These are phyloP conservation scores for Rhynchospora tenuis DNA, from an alignment of 176 grass and related monocot genomes.

Conservation along the genomic window DNA sequence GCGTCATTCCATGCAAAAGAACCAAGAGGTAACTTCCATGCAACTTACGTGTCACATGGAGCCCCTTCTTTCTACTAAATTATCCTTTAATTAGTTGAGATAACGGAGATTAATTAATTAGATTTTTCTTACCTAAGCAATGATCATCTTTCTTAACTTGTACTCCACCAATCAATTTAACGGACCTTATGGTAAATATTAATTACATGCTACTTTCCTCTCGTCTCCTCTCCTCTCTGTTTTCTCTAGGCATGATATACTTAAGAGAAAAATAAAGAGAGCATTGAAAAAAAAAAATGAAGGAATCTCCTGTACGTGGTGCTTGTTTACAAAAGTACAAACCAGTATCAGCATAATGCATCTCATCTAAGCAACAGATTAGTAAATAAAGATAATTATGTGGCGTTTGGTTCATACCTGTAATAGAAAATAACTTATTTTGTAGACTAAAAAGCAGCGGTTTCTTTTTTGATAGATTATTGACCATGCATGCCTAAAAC, in stretches of 20 bases:
- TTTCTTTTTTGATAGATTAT: not conserved
- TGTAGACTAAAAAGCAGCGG: not conserved
- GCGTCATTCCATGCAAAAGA: not conserved
- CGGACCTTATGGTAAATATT: not conserved
- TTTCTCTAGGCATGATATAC: not conserved
- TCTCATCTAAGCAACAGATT: too few species aligned
- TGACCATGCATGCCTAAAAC: too few species aligned
- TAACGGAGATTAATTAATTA: slow-evolving; percentile 10
- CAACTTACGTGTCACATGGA: slow-evolving; percentile 11
- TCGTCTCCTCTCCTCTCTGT: not conserved
- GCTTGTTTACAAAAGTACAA: too few species aligned
- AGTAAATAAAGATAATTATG: too few species aligned
- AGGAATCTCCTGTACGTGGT: not conserved
- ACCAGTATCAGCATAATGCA: too few species aligned
- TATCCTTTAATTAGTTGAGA: slow-evolving; percentile 1
- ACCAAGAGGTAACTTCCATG: slow-evolving; percentile 14
- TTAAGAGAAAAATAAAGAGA: not conserved
- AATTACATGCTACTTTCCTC: not conserved
- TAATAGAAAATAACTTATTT: not conserved
- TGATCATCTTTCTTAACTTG: slow-evolving; percentile 1
- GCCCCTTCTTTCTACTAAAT: not conserved
- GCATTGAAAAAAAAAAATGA: not conserved
- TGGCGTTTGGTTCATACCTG: not conserved
- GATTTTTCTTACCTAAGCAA: slow-evolving; percentile 15
- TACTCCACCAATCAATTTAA: slow-evolving; percentile 10